A percentile compares a stretch with the other conserved stretches of the same genome.
Evolutionary conservation across 2,329 filamentous ascomycete genomes (phyloP).

Genomic region (Corniculantispora saksenae): DNA sequence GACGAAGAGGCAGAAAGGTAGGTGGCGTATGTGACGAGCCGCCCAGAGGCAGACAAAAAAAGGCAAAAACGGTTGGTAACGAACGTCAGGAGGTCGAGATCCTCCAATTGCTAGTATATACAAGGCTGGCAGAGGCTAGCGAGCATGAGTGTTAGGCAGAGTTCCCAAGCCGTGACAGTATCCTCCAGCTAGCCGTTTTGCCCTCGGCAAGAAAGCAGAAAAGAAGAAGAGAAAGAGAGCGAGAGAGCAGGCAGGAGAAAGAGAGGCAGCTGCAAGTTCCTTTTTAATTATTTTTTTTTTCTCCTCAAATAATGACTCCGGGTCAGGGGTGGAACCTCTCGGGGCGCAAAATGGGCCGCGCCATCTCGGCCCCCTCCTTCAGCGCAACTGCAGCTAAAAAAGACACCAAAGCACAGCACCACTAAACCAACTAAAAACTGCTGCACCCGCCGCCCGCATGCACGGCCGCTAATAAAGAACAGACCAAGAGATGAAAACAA

Average conservation of each 20-base stretch:
- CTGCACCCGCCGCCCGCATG: not conserved
- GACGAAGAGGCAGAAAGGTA: not conserved
- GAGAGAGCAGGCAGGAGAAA: slow-evolving; percentile 13
- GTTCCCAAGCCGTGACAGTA: slow-evolving; percentile 27
- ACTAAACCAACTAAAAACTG: too few species aligned
- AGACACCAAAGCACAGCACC: not conserved
- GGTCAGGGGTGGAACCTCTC: slow-evolving; percentile 29
- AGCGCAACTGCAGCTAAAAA: slow-evolving; percentile 4
- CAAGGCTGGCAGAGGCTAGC: slow-evolving; percentile 43
- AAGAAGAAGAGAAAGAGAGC: slow-evolving; percentile 10
- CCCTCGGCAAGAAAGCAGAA: slow-evolving; percentile 10
- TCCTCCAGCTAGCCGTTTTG: slow-evolving; percentile 19
- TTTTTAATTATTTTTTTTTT: slow-evolving; percentile 26
- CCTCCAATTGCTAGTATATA: slow-evolving; percentile 24
- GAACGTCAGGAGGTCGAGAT: slow-evolving; percentile 22
- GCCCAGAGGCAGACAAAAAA: slow-evolving; percentile 25
- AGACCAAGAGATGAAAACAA: not conserved
- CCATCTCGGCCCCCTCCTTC: slow-evolving; percentile 14
- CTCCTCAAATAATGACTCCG: slow-evolving; percentile 20
- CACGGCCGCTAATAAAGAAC: not conserved
- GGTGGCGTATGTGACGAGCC: slow-evolving; percentile 16
- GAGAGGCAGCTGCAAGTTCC: slow-evolving; percentile 21
- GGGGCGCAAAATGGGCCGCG: slow-evolving; percentile 21
- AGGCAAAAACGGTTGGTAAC: slow-evolving; percentile 15
- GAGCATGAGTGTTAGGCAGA: slow-evolving; percentile 38